Base-by-base conservation (phyloP, 2,329 filamentous ascomycete genomes). In the Aspergillus candidus region DNA sequence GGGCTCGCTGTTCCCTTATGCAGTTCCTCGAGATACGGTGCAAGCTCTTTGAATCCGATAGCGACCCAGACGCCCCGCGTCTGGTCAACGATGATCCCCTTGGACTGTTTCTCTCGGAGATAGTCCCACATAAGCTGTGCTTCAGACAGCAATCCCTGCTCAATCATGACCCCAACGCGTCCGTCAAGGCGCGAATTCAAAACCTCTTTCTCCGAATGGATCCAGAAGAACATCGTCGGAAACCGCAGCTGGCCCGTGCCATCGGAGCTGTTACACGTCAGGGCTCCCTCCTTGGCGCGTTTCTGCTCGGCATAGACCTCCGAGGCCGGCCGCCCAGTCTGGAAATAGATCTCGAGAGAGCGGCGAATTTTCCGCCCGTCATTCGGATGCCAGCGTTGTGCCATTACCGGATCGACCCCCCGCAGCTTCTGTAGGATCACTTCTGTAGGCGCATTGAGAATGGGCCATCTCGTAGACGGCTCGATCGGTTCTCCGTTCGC, bases 31-130 rank as follows among this genome's bases (percentile, higher is more conserved):
- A 90, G 69, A 58, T 89, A 95, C 0, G 79, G 75, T 45, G 86
- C 77, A 60, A 97, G 85, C 60, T 98, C 88, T 62, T 94, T 96
- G 68, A 89, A 96, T 1, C 93, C 93, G 49, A 98, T 98, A 1
- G 90, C 93, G 41, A 94, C 86, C 89, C 91, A 98, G 35, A 98
- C 94, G 0, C 93, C 94, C 41, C 83, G 81, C 1, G 79, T 86
- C 52, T 80, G 76, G 59, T 97, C 88, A 2, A 93, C 67, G 0
- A 65, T 52, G 2, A 72, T 65, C 0, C 80, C 83, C 2, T 69
- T 57, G 0, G 69, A 60, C 38, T 70, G 61, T 42, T 74, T 66
- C 4, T 66, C 53, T 12, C 68, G 55, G 2, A 77, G 65, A 47
- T 77, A 75, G 1, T 66, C 59, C 11, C 71, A 69, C 55, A 86